A percentile compares a stretch with the other conserved stretches of the same genome.
These are phyloP conservation scores for Yamadazyma dendronema DNA, from an alignment of 1,139 yeast genomes.

Conservation along the genomic window DNA sequence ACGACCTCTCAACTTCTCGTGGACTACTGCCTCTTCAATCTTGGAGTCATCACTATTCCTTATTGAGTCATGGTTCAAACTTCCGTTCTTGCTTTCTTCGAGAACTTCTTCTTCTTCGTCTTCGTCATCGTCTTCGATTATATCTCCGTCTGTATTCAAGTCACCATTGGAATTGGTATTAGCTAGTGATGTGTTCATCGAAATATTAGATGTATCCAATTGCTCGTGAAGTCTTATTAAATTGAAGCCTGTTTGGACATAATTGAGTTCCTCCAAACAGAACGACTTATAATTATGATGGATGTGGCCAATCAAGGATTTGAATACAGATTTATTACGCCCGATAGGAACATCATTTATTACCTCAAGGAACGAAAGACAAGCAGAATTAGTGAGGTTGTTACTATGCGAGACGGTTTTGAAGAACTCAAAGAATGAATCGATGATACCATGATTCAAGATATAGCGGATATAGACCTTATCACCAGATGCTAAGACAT, in stretches of 20 bases:
- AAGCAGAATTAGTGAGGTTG: constrained; percentile 72
- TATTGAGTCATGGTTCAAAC: constrained; percentile 11
- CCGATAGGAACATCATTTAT: constrained; percentile 31
- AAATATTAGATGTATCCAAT: constrained; percentile 7
- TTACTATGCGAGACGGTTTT: constrained; percentile 50
- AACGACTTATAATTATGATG: constrained; percentile 40
- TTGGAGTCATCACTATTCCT: constrained; percentile 6
- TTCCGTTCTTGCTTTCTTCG: not conserved
- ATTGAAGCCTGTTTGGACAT: constrained; percentile 32
- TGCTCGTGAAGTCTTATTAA: constrained; percentile 19
- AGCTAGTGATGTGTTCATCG: not conserved
- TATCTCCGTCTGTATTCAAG: constrained; percentile 15
- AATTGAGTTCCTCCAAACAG: constrained; percentile 28
- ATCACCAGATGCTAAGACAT: constrained; percentile 60
- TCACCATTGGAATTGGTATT: constrained; percentile 7
- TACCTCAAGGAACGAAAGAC: constrained; percentile 66
- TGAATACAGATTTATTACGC: constrained; percentile 38
- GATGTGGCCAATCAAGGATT: constrained; percentile 48
- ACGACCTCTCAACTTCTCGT: constrained; percentile 6
- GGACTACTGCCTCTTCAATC: too few relatives aligned
- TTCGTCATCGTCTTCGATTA: constrained; percentile 13
- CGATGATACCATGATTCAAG: constrained; percentile 53
- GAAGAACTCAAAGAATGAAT: constrained; percentile 50
- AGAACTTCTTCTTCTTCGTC: not conserved
- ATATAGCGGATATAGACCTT: constrained; percentile 56